Conservation (phyloP, 2,329 filamentous ascomycete genomes). For the Monosporascus sp. region DNA sequence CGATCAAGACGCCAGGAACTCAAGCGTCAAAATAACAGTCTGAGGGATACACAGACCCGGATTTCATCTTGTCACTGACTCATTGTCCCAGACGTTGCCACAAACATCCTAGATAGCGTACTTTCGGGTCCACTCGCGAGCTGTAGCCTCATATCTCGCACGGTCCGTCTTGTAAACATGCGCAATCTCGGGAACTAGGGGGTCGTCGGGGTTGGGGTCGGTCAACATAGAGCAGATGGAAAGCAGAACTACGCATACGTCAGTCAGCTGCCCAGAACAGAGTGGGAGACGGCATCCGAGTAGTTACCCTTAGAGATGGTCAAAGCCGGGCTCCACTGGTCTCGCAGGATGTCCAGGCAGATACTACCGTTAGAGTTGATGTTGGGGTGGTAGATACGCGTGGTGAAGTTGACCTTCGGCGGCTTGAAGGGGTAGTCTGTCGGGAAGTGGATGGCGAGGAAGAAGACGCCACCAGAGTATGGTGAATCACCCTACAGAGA, state of each 20-base stretch:
- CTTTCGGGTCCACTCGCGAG: constrained; percentile 97
- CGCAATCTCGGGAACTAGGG: constrained; percentile 96
- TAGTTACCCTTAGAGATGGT: constrained; percentile 92
- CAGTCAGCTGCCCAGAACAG: constrained; percentile 3
- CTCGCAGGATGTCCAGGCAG: constrained; percentile 94
- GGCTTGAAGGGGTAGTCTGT: constrained; percentile 99
- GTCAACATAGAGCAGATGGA: constrained; percentile 99
- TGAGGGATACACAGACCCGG: not conserved
- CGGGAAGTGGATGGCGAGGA: constrained; percentile 97
- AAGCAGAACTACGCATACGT: constrained; percentile 64
- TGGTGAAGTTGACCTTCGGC: constrained; percentile 99
- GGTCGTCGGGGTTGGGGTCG: constrained; percentile 98
- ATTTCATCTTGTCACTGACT: not conserved
- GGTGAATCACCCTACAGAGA: constrained; percentile 78
- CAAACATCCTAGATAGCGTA: constrained; percentile 71
- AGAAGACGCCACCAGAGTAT: constrained; percentile 98
- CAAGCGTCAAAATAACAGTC: constrained; percentile 16
- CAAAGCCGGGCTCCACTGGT: constrained; percentile 98
- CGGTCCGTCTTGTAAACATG: constrained; percentile 99
- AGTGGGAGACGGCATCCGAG: not conserved
- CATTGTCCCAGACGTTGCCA: not conserved
- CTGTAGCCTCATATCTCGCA: constrained; percentile 90
- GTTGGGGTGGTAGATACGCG: constrained; percentile 98
- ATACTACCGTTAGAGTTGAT: constrained; percentile 99
- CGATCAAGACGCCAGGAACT: constrained; percentile 20